Evolutionary conservation across 768 basidiomycete species (phyloP).

Genomic region (Tylopilus felleus): DNA sequence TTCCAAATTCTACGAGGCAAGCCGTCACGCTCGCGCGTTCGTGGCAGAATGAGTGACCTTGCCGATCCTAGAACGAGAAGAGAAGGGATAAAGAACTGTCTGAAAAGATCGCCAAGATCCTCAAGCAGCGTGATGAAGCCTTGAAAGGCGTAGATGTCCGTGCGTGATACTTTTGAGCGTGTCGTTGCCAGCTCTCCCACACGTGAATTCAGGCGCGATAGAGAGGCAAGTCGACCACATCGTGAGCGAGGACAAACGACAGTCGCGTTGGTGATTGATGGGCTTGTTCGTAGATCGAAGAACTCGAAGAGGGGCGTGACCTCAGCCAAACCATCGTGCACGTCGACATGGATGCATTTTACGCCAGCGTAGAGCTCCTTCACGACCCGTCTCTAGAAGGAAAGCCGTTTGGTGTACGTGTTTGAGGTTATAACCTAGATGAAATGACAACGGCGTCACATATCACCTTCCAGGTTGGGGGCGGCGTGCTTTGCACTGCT

Average conservation of each 20-base stretch:
- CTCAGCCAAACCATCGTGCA: conserved; percentile 85
- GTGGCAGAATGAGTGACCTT: conserved; percentile 1
- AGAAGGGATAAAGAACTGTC: conserved; percentile 85
- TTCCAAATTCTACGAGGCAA: conserved; percentile 86
- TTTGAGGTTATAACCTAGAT: neutral
- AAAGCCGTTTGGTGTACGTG: conserved; percentile 69
- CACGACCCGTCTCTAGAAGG: conserved; percentile 60
- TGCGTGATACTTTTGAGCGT: conserved; percentile 30
- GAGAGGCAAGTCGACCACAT: conserved; percentile 67
- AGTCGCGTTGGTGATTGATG: neutral
- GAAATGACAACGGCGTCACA: conserved; percentile 2
- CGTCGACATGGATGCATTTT: conserved; percentile 96
- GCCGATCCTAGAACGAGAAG: conserved; percentile 69
- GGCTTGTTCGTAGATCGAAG: conserved; percentile 42
- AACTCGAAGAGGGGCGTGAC: conserved; percentile 75
- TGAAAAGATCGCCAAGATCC: conserved; percentile 65
- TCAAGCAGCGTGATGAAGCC: conserved; percentile 60
- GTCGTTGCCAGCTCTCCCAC: neutral
- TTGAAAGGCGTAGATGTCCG: conserved; percentile 55
- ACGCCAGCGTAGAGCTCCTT: conserved; percentile 73
- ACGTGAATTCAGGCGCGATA: conserved; percentile 43
- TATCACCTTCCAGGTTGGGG: conserved; percentile 54
- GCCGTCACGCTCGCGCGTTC: conserved; percentile 11
- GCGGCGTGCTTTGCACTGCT: conserved; percentile 83
- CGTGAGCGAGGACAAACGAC: conserved; percentile 41